phyloP scores from a whole-genome alignment of 352 stramenopile genomes.

The Phytophthora sp. region DNA sequence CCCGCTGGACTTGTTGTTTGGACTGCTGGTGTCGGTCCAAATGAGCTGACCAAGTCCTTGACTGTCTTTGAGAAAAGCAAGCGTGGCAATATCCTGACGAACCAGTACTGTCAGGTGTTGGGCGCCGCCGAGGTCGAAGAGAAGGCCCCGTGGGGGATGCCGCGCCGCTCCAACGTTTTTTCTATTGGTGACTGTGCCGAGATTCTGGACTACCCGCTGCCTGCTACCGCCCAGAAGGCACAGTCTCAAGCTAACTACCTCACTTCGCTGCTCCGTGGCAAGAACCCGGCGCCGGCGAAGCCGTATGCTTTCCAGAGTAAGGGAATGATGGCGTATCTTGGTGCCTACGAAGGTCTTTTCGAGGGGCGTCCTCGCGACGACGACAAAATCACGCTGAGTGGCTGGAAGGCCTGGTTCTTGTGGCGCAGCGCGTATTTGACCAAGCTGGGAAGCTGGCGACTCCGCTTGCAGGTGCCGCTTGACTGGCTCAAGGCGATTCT shows the following conservation, averaged over 20 bases:
- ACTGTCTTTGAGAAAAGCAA: constrained; percentile 79
- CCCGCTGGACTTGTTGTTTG: constrained; percentile 74
- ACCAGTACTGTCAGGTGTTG: constrained; percentile 84
- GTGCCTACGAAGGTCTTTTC: constrained; percentile 93
- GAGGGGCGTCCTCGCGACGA: constrained; percentile 61
- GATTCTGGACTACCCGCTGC: constrained; percentile 85
- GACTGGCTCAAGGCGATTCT: constrained; percentile 98
- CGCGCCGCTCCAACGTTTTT: constrained; percentile 88
- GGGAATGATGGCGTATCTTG: constrained; percentile 95
- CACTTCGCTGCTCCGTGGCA: constrained; percentile 57
- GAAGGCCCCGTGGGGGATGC: constrained; percentile 65
- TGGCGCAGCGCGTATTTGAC: constrained; percentile 97
- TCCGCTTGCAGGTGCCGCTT: constrained; percentile 95
- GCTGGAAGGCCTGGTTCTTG: constrained; percentile 91
- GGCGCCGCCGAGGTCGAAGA: constrained; percentile 64
- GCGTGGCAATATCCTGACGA: constrained; percentile 82
- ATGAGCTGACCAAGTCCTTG: constrained; percentile 81
- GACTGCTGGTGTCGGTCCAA: constrained; percentile 79
- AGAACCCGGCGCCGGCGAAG: constrained; percentile 50
- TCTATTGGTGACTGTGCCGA: constrained; percentile 96
- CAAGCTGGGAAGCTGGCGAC: constrained; percentile 93
- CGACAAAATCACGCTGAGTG: constrained; percentile 70
- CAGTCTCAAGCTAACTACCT: constrained; percentile 79
- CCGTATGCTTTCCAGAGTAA: constrained; percentile 83
- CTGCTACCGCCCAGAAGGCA: constrained; percentile 93